A percentile compares a stretch with the other conserved stretches of the same genome.
phyloP scores from a whole-genome alignment of 495 filamentous ascomycete species.

The Daldinia vernicosa region DNA sequence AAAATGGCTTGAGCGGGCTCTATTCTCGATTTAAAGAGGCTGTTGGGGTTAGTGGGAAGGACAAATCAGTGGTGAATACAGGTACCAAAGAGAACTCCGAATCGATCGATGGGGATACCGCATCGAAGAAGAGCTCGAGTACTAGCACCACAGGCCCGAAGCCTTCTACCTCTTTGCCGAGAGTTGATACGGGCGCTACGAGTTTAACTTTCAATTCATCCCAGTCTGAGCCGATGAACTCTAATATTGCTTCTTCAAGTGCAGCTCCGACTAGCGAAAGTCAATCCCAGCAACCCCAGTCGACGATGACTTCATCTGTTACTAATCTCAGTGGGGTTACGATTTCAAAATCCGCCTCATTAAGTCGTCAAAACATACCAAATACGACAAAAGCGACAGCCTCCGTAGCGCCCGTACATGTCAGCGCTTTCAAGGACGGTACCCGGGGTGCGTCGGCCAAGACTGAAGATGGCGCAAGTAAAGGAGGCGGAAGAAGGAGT shows the following conservation, averaged over 20 bases:
- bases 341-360: slow-evolving; percentile 61
- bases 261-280: slow-evolving; percentile 48
- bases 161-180: slow-evolving; percentile 44
- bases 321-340: slow-evolving; percentile 53
- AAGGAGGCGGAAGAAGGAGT: slow-evolving; percentile 45
- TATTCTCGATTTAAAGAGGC: slow-evolving; percentile 83
- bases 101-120: slow-evolving; percentile 51
- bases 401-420: slow-evolving; percentile 63
- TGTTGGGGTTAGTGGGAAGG: slow-evolving; percentile 72
- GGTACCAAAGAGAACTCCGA: slow-evolving; percentile 40
- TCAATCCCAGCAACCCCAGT: slow-evolving; percentile 53
- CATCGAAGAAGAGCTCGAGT: slow-evolving; percentile 49
- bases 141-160: slow-evolving; percentile 53
- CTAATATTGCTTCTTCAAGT: slow-evolving; percentile 49
- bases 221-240: slow-evolving; percentile 49
- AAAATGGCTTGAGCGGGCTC: slow-evolving; percentile 84
- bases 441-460: slow-evolving; percentile 51
- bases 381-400: slow-evolving; percentile 57
- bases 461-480: slow-evolving; percentile 48
- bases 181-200: slow-evolving; percentile 50
- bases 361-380: slow-evolving; percentile 58
- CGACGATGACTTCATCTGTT: slow-evolving; percentile 65
- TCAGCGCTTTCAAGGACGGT: slow-evolving; percentile 63
- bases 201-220: slow-evolving; percentile 49
- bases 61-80: slow-evolving; percentile 51